Evolutionary conservation across 805 yeast species (phyloP).

Genomic region (Starmera caribaea): DNA sequence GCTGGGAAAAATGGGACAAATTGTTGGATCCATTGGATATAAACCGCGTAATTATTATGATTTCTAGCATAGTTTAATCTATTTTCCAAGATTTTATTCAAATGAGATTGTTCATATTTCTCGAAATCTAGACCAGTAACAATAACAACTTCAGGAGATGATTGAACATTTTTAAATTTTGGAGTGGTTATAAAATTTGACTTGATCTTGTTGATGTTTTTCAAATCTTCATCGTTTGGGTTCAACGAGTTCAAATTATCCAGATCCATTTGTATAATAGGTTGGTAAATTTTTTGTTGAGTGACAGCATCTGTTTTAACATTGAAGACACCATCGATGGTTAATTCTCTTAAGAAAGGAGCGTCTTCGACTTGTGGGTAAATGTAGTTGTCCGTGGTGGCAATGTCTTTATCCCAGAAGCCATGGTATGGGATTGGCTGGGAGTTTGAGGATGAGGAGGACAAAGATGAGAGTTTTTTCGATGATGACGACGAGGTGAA

Average conservation of each 20-base stretch:
- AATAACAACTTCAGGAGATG: constrained; percentile 53
- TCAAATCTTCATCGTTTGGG: constrained; percentile 19
- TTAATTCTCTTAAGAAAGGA: constrained; percentile 46
- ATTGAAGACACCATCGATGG: constrained; percentile 40
- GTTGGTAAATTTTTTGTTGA: no score
- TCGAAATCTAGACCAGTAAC: constrained; percentile 78
- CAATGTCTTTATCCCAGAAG: constrained; percentile 32
- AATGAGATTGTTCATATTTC: constrained; percentile 44
- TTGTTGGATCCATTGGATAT: constrained; percentile 80
- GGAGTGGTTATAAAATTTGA: no score
- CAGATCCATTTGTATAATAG: no score
- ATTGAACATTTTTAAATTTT: no score
- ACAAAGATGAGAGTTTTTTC: background rate
- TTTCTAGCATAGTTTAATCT: constrained; percentile 80
- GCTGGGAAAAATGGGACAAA: constrained; percentile 45
- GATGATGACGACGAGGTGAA: background rate
- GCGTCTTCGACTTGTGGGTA: constrained; percentile 75
- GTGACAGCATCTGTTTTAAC: constrained; percentile 29
- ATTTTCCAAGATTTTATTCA: constrained; percentile 69
- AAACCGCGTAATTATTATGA: constrained; percentile 66
- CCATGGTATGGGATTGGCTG: constrained; percentile 36
- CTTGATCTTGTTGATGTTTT: constrained; percentile 29
- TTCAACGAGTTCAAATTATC: no score
- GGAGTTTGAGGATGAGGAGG: constrained; percentile 3
- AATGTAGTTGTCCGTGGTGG: constrained; percentile 42